These are phyloP conservation scores for Gnomoniopsis smithogilvyi DNA, from an alignment of 2,329 filamentous ascomycete species.

Conservation along the genomic window DNA sequence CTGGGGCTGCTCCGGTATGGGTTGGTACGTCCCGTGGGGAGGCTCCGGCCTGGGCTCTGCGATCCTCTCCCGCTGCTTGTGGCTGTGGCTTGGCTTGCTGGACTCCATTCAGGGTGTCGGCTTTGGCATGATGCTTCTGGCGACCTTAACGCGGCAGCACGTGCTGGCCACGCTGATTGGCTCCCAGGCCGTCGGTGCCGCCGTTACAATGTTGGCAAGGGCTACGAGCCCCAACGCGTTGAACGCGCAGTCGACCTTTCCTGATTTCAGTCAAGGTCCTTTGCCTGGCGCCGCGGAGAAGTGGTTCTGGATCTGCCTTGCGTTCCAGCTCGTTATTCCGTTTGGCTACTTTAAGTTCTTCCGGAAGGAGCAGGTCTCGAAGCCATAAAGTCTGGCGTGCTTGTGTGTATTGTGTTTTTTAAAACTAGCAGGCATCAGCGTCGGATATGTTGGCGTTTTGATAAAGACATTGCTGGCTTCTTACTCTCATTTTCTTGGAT, in stretches of 20 bases:
- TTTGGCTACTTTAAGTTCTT: constrained; percentile 56
- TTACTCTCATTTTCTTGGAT: not conserved
- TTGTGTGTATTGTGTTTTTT: constrained; percentile 3
- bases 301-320: constrained; percentile 61
- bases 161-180: constrained; percentile 59
- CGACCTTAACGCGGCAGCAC: constrained; percentile 63
- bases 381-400: constrained; percentile 35
- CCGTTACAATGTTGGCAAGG: constrained; percentile 57
- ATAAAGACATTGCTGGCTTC: constrained; percentile 1
- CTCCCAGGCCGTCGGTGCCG: constrained; percentile 59
- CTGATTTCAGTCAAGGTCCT: constrained; percentile 52
- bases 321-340: constrained; percentile 56
- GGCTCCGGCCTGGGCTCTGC: constrained; percentile 51
- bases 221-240: constrained; percentile 58
- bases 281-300: constrained; percentile 44
- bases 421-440: constrained; percentile 15
- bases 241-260: constrained; percentile 60
- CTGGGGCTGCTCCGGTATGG: constrained; percentile 60
- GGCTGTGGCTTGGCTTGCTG: constrained; percentile 66
- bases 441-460: constrained; percentile 14
- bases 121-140: constrained; percentile 65
- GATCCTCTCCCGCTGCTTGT: constrained; percentile 54
- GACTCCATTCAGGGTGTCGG: constrained; percentile 65
- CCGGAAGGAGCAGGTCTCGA: constrained; percentile 55
- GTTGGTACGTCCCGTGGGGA: constrained; percentile 61